phyloP scores from a whole-genome alignment of 2,329 filamentous ascomycete species.

The Sarocladium brachiariae region DNA sequence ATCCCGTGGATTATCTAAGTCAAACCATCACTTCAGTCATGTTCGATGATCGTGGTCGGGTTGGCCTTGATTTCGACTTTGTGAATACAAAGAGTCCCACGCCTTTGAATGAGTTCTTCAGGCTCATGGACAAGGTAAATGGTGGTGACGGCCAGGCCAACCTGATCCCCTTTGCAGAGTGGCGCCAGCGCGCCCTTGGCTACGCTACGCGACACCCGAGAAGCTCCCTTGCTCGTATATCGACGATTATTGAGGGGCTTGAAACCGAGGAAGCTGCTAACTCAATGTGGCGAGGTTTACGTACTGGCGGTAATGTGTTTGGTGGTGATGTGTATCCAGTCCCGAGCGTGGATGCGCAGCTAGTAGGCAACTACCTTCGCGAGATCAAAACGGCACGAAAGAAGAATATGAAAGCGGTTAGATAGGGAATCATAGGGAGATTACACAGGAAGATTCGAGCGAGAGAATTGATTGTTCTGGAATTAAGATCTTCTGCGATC shows the following conservation, averaged over 20 bases:
- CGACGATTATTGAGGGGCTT: conserved; percentile 9
- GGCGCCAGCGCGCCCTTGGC: conserved; percentile 1
- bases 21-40: conserved; percentile 10
- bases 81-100: conserved; percentile 1
- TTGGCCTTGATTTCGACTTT: conserved; percentile 13
- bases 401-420: no score
- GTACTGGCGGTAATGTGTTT: conserved; percentile 7
- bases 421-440: no score
- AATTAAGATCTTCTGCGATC: no score
- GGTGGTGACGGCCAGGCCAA: background rate
- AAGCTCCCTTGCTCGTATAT: conserved; percentile 10
- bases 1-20: conserved; percentile 13
- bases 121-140: background rate
- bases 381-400: no score
- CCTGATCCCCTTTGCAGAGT: background rate
- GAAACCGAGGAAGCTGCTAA: conserved; percentile 4
- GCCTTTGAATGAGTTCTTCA: conserved; percentile 10
- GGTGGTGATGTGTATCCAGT: conserved; percentile 5
- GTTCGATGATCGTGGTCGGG: background rate
- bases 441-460: no score
- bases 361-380: no score
- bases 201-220: conserved; percentile 5
- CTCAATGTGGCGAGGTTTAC: conserved; percentile 8
- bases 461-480: no score
- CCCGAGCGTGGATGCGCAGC: background rate